A percentile compares a stretch with the other conserved stretches of the same genome.
Evolutionary conservation across 176 grass and related monocot genomes (phyloP).

Genomic region (Guadua angustifolia): DNA sequence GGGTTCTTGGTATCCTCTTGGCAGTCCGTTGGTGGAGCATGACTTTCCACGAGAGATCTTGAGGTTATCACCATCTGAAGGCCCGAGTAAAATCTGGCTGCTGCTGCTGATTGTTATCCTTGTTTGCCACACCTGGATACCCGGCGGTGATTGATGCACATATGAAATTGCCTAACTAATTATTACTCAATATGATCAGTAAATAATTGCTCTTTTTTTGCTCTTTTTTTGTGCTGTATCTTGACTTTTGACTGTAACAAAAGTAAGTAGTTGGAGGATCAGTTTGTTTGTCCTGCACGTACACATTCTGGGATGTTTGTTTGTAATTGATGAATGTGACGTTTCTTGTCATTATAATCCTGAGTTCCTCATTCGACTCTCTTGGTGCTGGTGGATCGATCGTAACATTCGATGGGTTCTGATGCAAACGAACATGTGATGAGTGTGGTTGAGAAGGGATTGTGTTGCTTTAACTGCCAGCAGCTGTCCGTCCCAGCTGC

Average conservation of each 20-base stretch:
- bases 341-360: not conserved
- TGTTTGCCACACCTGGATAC: not conserved
- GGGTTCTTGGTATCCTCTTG: constrained; percentile 54
- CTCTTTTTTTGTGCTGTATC: not conserved
- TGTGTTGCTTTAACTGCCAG: too few relatives aligned
- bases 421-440: too few relatives aligned
- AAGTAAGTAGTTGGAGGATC: not conserved
- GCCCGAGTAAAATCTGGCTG: too few relatives aligned
- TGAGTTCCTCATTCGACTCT: not conserved
- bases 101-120: too few relatives aligned
- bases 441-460: too few relatives aligned
- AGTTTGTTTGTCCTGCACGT: not conserved
- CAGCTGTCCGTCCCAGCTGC: too few relatives aligned
- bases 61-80: constrained; percentile 82
- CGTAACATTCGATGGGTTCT: too few relatives aligned
- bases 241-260: not conserved
- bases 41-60: too few relatives aligned
- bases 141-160: constrained; percentile 15
- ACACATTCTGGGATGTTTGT: not conserved
- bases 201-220: not conserved
- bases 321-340: not conserved
- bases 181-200: not conserved
- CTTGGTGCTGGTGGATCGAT: not conserved
- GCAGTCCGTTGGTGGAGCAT: constrained; percentile 41
- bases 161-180: not conserved